A percentile compares a stretch with the other conserved stretches of the same genome.
Conservation (phyloP, 1,139 yeast species). For the Insectozyma bohioensis region DNA sequence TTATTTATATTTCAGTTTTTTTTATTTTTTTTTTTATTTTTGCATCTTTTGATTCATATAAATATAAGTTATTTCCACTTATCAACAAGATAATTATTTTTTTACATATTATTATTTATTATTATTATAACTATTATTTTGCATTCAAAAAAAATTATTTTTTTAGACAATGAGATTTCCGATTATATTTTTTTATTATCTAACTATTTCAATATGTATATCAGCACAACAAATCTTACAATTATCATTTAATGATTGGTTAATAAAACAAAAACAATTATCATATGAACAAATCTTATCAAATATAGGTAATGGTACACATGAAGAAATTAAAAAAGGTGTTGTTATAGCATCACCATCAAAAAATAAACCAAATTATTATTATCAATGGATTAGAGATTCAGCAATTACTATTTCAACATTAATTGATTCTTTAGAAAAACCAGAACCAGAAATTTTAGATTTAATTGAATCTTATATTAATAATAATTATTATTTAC, state of each 20-base stretch:
- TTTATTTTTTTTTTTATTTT: too few relatives aligned
- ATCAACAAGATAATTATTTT: too few relatives aligned
- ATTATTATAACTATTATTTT: too few relatives aligned
- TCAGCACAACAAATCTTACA: conserved; percentile 2
- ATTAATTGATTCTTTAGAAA: conserved; percentile 54
- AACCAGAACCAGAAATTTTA: conserved; percentile 21
- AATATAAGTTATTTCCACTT: too few relatives aligned
- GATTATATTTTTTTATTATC: too few relatives aligned
- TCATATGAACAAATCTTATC: conserved; percentile 56
- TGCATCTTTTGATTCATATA: too few relatives aligned
- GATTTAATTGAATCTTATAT: conserved; percentile 58
- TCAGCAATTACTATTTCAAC: conserved; percentile 80
- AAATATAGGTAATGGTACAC: conserved; percentile 52
- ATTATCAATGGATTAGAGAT: conserved; percentile 89
- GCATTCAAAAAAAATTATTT: too few relatives aligned
- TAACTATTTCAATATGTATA: too few relatives aligned
- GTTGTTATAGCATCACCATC: conserved; percentile 88
- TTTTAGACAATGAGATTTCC: too few relatives aligned
- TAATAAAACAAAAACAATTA: conserved; percentile 45
- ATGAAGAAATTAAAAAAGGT: conserved; percentile 60
- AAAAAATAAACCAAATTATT: conserved; percentile 65
- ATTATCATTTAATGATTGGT: conserved; percentile 53
- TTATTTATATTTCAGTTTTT: too few relatives aligned
- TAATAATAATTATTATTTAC: conserved; percentile 55
- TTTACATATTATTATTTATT: too few relatives aligned